These are phyloP conservation scores for Graphilbum fragrans DNA, from an alignment of 2,329 filamentous ascomycete species.

Conservation along the genomic window DNA sequence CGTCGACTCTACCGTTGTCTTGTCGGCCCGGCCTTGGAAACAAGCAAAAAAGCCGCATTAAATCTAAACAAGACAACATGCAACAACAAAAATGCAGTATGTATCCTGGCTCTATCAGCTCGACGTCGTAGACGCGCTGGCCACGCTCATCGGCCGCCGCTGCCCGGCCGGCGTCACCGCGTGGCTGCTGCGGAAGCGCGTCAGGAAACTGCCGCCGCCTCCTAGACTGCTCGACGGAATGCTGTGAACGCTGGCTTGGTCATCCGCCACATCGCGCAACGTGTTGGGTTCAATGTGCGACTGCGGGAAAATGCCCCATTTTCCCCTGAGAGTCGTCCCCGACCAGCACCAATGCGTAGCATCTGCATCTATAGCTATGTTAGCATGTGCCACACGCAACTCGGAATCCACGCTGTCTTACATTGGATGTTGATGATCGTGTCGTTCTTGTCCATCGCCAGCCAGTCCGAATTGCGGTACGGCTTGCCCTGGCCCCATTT, in stretches of 20 bases:
- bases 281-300: constrained; percentile 34
- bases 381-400: background rate
- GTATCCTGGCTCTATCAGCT: constrained; percentile 2
- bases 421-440: constrained; percentile 51
- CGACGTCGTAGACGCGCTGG: constrained; percentile 9
- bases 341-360: constrained; percentile 45
- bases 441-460: constrained; percentile 52
- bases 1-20: no score
- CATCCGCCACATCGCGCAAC: constrained; percentile 22
- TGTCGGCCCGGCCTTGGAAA: no score
- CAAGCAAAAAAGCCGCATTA: no score
- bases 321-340: constrained; percentile 38
- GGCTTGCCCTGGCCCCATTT: constrained; percentile 33
- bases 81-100: background rate
- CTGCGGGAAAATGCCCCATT: constrained; percentile 40
- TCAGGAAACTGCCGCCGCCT: constrained; percentile 3
- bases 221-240: constrained; percentile 2
- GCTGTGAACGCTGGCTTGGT: constrained; percentile 7
- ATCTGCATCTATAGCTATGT: constrained; percentile 23
- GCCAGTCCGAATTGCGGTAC: constrained; percentile 26
- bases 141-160: constrained; percentile 7
- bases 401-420: constrained; percentile 19
- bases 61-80: background rate
- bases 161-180: background rate
- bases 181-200: constrained; percentile 6